Conservation (phyloP, 1,284 basidiomycete species). For the Sphagnurus paluster region DNA sequence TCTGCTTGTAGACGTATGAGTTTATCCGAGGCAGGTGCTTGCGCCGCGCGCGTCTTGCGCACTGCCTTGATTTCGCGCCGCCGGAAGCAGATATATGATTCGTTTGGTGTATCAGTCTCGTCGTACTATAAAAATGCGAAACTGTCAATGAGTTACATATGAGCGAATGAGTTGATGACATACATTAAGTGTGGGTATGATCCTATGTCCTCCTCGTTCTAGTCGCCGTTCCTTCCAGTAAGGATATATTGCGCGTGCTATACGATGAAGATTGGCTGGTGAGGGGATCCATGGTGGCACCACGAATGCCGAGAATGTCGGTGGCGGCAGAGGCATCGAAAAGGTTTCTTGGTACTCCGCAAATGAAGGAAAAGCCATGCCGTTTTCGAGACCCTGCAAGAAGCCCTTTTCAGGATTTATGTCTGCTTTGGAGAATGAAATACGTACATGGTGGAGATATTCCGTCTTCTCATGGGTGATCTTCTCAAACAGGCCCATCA, state of each 20-base stretch:
- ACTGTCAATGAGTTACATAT: not conserved
- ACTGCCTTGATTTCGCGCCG: constrained; percentile 93
- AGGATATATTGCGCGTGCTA: constrained; percentile 72
- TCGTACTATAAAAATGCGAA: constrained; percentile 61
- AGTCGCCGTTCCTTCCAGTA: constrained; percentile 82
- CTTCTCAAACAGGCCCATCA: constrained; percentile 95
- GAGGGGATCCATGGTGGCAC: constrained; percentile 64
- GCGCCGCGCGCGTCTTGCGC: constrained; percentile 91
- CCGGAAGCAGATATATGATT: constrained; percentile 98
- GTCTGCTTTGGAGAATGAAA: constrained; percentile 3
- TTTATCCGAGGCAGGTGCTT: constrained; percentile 87
- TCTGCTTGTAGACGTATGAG: constrained; percentile 81
- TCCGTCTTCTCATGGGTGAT: constrained; percentile 90
- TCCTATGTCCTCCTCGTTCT: constrained; percentile 73
- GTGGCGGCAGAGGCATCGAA: constrained; percentile 51
- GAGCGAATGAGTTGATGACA: constrained; percentile 24
- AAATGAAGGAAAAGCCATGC: constrained; percentile 75
- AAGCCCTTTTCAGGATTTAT: constrained; percentile 1
- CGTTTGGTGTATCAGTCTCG: constrained; percentile 87
- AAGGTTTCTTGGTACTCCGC: constrained; percentile 79
- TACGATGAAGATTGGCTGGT: constrained; percentile 54
- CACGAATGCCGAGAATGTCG: constrained; percentile 63
- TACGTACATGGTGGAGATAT: constrained; percentile 85
- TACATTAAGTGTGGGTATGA: constrained; percentile 82
- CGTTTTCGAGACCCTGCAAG: constrained; percentile 55